Evolutionary conservation across 495 filamentous ascomycete genomes (phyloP).

Genomic region (Lasiosphaeria ovina): DNA sequence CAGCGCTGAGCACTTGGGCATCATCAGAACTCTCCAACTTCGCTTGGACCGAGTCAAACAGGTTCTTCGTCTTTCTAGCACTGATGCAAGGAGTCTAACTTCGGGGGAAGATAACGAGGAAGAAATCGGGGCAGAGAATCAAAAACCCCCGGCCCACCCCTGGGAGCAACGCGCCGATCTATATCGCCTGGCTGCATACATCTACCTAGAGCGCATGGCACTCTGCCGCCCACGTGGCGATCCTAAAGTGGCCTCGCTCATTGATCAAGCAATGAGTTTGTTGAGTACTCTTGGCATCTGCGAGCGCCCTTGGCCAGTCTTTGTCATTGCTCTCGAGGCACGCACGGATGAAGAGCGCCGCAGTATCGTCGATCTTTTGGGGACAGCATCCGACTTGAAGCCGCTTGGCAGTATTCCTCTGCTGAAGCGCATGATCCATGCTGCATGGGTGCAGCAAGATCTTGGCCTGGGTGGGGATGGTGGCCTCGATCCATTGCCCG

Average conservation of each 20-base stretch:
- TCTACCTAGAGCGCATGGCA: constrained; percentile 23
- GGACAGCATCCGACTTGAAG: background rate
- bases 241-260: background rate
- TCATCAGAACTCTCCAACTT: background rate
- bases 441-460: constrained; percentile 11
- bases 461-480: constrained; percentile 1
- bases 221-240: constrained; percentile 2
- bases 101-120: background rate
- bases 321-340: constrained; percentile 13
- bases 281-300: background rate
- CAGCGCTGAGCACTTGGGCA: constrained; percentile 7
- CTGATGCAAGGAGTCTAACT: background rate
- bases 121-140: background rate
- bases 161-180: constrained; percentile 13
- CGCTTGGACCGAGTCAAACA: constrained; percentile 7
- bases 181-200: constrained; percentile 16
- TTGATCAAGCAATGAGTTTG: constrained; percentile 8
- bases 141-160: background rate
- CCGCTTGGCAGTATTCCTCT: constrained; percentile 10
- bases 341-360: constrained; percentile 9
- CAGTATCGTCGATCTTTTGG: constrained; percentile 1
- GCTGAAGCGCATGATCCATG: constrained; percentile 5
- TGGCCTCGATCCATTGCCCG: constrained; percentile 8
- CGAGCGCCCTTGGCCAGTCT: constrained; percentile 9
- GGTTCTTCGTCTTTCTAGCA: background rate